Percentiles rank a stretch among this genome's conserved stretches.
Evolutionary conservation across 768 basidiomycete genomes (phyloP).

Genomic region (Exidia glandulosa): DNA sequence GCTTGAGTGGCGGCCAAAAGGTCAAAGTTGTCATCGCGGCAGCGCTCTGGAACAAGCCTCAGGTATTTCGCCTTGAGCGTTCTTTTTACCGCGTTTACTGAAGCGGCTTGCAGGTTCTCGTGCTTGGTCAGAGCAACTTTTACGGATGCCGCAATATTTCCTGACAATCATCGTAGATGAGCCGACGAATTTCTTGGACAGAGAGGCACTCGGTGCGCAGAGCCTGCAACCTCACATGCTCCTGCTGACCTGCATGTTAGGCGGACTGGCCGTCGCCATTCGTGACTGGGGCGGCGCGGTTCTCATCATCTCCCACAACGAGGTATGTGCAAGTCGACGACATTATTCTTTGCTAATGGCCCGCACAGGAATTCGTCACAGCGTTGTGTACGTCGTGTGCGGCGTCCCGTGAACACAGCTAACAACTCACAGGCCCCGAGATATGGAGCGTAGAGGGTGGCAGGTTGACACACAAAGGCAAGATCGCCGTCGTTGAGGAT

Average conservation of each 20-base stretch:
- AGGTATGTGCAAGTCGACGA: slow-evolving; percentile 12
- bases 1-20: slow-evolving; percentile 92
- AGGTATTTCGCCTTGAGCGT: slow-evolving; percentile 49
- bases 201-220: slow-evolving; percentile 93
- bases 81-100: slow-evolving; percentile 35
- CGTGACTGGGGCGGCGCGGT: slow-evolving; percentile 91
- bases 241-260: too few relatives aligned
- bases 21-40: slow-evolving; percentile 48
- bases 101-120: too few relatives aligned
- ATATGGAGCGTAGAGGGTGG: slow-evolving; percentile 92
- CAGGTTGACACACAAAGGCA: slow-evolving; percentile 78
- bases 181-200: slow-evolving; percentile 94
- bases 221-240: too few relatives aligned
- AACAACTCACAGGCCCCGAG: slow-evolving; percentile 52
- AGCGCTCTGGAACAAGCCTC: slow-evolving; percentile 91
- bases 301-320: slow-evolving; percentile 93
- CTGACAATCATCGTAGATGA: too few relatives aligned
- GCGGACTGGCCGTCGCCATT: slow-evolving; percentile 89
- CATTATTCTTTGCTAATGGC: background rate
- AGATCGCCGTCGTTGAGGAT: slow-evolving; percentile 76
- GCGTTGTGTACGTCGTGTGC: slow-evolving; percentile 56
- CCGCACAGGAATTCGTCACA: slow-evolving; percentile 53
- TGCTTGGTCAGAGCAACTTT: too few relatives aligned
- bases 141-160: too few relatives aligned
- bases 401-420: slow-evolving; percentile 8